These are phyloP conservation scores for Ocimum tenuiflorum DNA, from an alignment of 257 asterid species.

Conservation along the genomic window DNA sequence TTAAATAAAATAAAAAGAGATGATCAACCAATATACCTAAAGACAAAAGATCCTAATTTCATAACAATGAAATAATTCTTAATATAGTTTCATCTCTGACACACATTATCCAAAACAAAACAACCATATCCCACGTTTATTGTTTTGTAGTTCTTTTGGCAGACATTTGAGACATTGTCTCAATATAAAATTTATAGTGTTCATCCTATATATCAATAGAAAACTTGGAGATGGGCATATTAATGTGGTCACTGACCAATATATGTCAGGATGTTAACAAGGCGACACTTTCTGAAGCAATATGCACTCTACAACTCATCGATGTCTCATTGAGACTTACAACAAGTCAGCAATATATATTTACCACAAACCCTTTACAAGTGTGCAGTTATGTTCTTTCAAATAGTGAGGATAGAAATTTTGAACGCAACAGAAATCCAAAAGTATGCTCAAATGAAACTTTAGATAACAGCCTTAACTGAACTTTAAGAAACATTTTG, in stretches of 20 bases:
- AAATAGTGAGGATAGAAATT: not conserved
- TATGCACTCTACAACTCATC: not conserved
- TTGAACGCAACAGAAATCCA: not conserved
- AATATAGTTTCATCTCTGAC: too few relatives aligned
- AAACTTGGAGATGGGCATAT: not conserved
- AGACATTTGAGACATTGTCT: too few relatives aligned
- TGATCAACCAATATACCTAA: too few relatives aligned
- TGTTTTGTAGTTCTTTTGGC: too few relatives aligned
- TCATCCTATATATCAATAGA: too few relatives aligned
- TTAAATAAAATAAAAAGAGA: too few relatives aligned
- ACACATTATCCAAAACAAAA: too few relatives aligned
- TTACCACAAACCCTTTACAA: not conserved
- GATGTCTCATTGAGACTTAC: not conserved
- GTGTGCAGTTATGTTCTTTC: not conserved
- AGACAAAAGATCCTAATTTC: too few relatives aligned
- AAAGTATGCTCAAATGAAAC: not conserved
- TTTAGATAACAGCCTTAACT: not conserved
- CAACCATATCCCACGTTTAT: too few relatives aligned
- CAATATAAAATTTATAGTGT: too few relatives aligned
- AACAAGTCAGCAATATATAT: not conserved
- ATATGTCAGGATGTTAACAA: not conserved
- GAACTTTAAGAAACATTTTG: not conserved
- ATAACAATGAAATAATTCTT: too few relatives aligned
- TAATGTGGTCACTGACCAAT: not conserved
- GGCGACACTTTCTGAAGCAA: not conserved